These are phyloP conservation scores for Coix lacrymajobi DNA, from an alignment of 176 grass and related monocot species.

Conservation along the genomic window DNA sequence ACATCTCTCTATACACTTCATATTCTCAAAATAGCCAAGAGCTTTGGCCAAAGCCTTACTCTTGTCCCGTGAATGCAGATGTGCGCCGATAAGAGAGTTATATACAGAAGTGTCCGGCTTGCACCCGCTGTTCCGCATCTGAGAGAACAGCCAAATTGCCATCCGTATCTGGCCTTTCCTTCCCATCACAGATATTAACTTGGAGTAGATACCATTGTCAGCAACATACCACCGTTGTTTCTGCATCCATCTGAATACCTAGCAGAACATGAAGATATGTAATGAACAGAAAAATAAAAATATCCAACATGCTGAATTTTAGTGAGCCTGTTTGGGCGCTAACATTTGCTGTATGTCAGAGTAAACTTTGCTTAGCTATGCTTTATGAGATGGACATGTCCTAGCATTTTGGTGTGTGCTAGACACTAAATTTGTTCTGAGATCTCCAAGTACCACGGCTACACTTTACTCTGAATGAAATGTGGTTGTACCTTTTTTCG, in stretches of 20 bases:
- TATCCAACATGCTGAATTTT: not conserved
- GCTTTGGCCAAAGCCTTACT: constrained; percentile 74
- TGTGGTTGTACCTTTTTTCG: not conserved
- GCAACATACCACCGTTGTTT: constrained; percentile 89
- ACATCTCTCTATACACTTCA: constrained; percentile 84
- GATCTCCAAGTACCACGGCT: not conserved
- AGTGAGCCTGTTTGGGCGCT: not conserved
- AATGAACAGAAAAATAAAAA: not conserved
- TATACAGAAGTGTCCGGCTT: constrained; percentile 84
- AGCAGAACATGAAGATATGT: not conserved
- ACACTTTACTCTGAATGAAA: not conserved
- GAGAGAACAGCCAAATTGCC: constrained; percentile 97
- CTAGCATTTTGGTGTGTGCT: not conserved
- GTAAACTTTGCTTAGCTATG: not conserved
- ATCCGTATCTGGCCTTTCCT: constrained; percentile 91
- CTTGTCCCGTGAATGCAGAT: constrained; percentile 84
- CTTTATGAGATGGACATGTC: not conserved
- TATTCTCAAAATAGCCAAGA: constrained; percentile 89
- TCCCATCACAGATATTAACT: constrained; percentile 92
- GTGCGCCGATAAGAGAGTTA: constrained; percentile 75
- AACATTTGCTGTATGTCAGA: not conserved
- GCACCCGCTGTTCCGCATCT: constrained; percentile 88
- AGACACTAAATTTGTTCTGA: not conserved
- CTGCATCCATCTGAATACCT: constrained; percentile 99
- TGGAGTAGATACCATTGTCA: constrained; percentile 92